Conservation (phyloP, 495 filamentous ascomycete species). For the Aspergillus taichungensis region DNA sequence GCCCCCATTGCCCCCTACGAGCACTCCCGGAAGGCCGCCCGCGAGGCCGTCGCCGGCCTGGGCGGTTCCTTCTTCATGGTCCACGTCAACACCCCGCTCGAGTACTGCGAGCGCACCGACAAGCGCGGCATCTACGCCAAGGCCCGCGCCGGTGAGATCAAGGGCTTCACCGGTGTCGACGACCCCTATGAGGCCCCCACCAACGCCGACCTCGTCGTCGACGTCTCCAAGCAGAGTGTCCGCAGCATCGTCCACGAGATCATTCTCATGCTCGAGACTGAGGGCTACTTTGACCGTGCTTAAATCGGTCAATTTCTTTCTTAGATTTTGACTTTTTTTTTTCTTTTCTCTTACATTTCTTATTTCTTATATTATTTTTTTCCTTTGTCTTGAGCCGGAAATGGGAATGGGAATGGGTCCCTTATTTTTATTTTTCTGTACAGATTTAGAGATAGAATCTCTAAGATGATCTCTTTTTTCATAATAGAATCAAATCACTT, state of each 20-base stretch:
- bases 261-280: slow-evolving; percentile 79
- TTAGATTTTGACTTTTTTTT: slow-evolving; percentile 8
- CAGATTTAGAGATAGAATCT: no score
- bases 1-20: slow-evolving; percentile 97
- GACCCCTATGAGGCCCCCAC: slow-evolving; percentile 86
- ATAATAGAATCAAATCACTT: no score
- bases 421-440: no score
- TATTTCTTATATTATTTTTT: not conserved
- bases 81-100: slow-evolving; percentile 87
- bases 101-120: slow-evolving; percentile 90
- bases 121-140: slow-evolving; percentile 82
- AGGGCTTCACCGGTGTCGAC: slow-evolving; percentile 97
- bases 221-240: slow-evolving; percentile 76
- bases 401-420: no score
- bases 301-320: slow-evolving; percentile 10
- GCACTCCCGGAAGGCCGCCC: slow-evolving; percentile 59
- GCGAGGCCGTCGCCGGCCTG: slow-evolving; percentile 69
- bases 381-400: slow-evolving; percentile 1
- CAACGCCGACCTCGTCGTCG: slow-evolving; percentile 78
- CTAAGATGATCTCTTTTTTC: no score
- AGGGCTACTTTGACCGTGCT: slow-evolving; percentile 56
- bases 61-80: slow-evolving; percentile 88
- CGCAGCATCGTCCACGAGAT: slow-evolving; percentile 96
- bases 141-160: slow-evolving; percentile 86
- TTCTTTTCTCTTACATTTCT: slow-evolving; percentile 10